Evolutionary conservation across 768 basidiomycete genomes (phyloP).

Genomic region (Xerocomellus intermedius): DNA sequence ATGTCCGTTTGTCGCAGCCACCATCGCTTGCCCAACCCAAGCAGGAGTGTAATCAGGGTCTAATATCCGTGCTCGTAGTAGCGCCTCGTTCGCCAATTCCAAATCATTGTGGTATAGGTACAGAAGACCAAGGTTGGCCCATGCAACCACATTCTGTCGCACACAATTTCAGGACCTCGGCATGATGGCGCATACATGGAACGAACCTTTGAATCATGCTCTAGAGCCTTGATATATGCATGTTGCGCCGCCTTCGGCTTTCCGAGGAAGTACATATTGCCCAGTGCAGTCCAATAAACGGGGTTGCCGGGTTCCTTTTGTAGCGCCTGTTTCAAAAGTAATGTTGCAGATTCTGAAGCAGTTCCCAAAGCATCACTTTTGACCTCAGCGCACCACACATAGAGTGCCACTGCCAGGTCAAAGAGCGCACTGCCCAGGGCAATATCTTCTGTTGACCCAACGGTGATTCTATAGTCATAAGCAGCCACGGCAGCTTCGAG

Average conservation of each 20-base stretch:
- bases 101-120: conserved; percentile 77
- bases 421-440: conserved; percentile 62
- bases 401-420: conserved; percentile 68
- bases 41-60: conserved; percentile 88
- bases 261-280: conserved; percentile 62
- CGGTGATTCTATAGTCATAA: conserved; percentile 59
- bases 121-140: conserved; percentile 87
- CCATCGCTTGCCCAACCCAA: conserved; percentile 87
- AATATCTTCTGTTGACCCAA: conserved; percentile 51
- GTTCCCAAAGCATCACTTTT: conserved; percentile 16
- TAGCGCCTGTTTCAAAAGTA: conserved; percentile 68
- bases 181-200: neutral
- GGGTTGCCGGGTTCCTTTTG: conserved; percentile 70
- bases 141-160: conserved; percentile 63
- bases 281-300: conserved; percentile 81
- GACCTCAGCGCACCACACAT: conserved; percentile 43
- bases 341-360: conserved; percentile 43
- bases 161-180: neutral
- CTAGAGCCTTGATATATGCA: conserved; percentile 85
- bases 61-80: conserved; percentile 83
- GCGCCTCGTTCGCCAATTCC: conserved; percentile 82
- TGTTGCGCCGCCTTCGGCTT: conserved; percentile 83
- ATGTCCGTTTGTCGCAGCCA: conserved; percentile 61
- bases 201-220: conserved; percentile 78
- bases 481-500: conserved; percentile 55